Percentiles rank a stretch among this genome's conserved stretches.
phyloP scores from a whole-genome alignment of 257 asterid species.

The Nicotiana benthamiana region DNA sequence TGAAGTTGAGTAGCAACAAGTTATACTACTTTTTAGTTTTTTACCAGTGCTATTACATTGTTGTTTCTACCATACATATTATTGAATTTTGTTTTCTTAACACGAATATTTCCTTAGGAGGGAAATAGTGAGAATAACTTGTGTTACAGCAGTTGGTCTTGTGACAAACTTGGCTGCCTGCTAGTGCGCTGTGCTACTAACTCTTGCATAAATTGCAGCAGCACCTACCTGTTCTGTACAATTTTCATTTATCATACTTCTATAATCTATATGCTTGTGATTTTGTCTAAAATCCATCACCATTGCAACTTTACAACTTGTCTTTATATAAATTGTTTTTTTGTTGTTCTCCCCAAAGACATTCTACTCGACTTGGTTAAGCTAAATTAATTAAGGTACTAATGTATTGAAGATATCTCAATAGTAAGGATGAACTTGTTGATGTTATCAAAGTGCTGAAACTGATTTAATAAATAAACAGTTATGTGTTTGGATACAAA shows the following conservation, averaged over 20 bases:
- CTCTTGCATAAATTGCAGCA: background rate
- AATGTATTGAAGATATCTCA: no score
- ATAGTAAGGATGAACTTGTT: no score
- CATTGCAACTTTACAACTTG: background rate
- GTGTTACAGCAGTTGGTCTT: background rate
- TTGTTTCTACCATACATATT: background rate
- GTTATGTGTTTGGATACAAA: no score
- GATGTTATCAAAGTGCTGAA: no score
- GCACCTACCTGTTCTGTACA: background rate
- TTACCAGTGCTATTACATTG: no score
- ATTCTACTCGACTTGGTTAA: background rate
- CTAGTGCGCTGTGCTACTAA: background rate
- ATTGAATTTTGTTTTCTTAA: background rate
- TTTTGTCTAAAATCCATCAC: background rate
- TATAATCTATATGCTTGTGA: background rate
- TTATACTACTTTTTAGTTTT: background rate
- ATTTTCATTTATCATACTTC: background rate
- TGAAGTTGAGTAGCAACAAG: constrained; percentile 13
- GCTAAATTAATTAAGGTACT: no score
- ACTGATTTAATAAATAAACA: no score
- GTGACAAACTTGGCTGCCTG: background rate
- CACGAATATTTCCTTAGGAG: background rate
- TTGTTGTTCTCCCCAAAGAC: background rate
- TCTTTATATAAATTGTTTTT: background rate
- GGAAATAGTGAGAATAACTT: background rate